phyloP scores from a whole-genome alignment of 129 eudicot genomes.

The Tagetes patula region DNA sequence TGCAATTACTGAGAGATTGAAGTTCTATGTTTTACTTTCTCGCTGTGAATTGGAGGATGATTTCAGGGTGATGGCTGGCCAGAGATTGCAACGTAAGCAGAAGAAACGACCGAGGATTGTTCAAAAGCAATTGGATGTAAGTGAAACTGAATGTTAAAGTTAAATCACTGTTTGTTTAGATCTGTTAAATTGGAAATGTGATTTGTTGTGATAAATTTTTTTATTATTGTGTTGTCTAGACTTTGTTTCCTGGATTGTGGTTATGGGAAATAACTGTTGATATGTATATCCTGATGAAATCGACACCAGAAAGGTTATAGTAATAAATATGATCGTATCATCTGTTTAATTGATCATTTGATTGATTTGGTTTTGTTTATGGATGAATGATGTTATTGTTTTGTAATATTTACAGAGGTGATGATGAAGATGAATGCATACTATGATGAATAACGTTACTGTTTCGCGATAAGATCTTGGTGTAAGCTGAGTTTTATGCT shows the following conservation, averaged over 20 bases:
- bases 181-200: slow-evolving; percentile 11
- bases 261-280: slow-evolving; percentile 65
- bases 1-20: slow-evolving; percentile 43
- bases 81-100: slow-evolving; percentile 56
- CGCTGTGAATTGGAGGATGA: slow-evolving; percentile 71
- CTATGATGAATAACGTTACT: slow-evolving; percentile 29
- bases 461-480: slow-evolving; percentile 33
- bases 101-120: slow-evolving; percentile 56
- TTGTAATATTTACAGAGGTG: slow-evolving; percentile 34
- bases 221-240: slow-evolving; percentile 40
- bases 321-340: not conserved
- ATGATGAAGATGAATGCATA: slow-evolving; percentile 26
- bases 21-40: slow-evolving; percentile 57
- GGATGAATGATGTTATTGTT: not conserved
- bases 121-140: slow-evolving; percentile 74
- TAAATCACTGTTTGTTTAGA: not conserved
- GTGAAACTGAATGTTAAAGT: slow-evolving; percentile 5
- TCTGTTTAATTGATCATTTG: not conserved
- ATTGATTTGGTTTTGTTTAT: no score
- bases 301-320: slow-evolving; percentile 39
- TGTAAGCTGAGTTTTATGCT: no score
- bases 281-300: slow-evolving; percentile 51
- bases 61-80: slow-evolving; percentile 56
- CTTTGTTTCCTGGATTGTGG: slow-evolving; percentile 70
- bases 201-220: slow-evolving; percentile 28